These are phyloP conservation scores for Cyberlindnera nakhonratchasimensis DNA, from an alignment of 805 yeast species.

Conservation along the genomic window DNA sequence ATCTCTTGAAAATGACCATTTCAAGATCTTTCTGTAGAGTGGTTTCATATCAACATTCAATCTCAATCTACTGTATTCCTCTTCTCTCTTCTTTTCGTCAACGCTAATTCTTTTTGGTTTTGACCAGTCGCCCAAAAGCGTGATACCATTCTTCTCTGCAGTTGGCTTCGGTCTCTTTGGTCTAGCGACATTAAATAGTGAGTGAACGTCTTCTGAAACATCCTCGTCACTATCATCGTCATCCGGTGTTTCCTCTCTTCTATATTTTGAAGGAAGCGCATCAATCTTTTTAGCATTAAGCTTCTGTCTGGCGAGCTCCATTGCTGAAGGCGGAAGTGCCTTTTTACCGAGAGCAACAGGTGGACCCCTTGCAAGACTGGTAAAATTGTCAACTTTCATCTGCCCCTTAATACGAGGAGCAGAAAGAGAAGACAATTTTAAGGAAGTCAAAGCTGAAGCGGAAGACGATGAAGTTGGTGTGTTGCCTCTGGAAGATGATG, in stretches of 20 bases:
- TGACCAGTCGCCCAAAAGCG: constrained; percentile 29
- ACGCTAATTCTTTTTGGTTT: constrained; percentile 32
- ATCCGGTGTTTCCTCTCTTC: constrained; percentile 7
- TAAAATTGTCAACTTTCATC: constrained; percentile 37
- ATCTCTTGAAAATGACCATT: constrained; percentile 68
- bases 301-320: constrained; percentile 37
- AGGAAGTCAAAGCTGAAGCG: constrained; percentile 15
- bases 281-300: constrained; percentile 18
- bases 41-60: constrained; percentile 76
- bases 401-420: constrained; percentile 29
- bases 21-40: constrained; percentile 61
- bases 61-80: constrained; percentile 74
- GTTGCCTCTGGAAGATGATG: constrained; percentile 1
- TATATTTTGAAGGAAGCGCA: constrained; percentile 43
- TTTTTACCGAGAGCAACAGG: constrained; percentile 27
- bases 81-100: constrained; percentile 48
- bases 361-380: constrained; percentile 31
- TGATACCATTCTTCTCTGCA: constrained; percentile 29
- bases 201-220: constrained; percentile 27
- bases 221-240: constrained; percentile 28
- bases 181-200: constrained; percentile 20
- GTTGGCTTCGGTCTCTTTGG: constrained; percentile 17
- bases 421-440: constrained; percentile 14
- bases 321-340: constrained; percentile 32
- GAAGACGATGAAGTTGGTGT: constrained; percentile 2